Evolutionary conservation across 257 asterid genomes (phyloP), one percentile per base, ranked within the genome.

Genomic region (Osmanthus fragrans): DNA sequence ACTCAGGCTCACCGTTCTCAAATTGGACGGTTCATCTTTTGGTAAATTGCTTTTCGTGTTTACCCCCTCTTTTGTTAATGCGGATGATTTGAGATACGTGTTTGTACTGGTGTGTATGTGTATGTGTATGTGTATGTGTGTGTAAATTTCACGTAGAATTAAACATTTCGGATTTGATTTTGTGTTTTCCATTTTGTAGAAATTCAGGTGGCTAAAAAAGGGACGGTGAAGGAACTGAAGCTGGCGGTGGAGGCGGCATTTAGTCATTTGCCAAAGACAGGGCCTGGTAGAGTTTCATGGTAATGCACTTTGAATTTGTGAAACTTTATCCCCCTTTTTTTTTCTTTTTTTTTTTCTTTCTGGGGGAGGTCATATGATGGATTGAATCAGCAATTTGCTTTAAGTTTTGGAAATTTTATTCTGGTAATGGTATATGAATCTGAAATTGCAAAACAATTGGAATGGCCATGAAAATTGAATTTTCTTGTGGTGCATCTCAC

Each of bases 241-340:
- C 86, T 78, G 73, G 97, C 96, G 9, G 97, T 94, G 79, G 96
- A 94, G 85, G 86, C 83, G 15, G 92, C 89, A 18, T 94, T 94
- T 56, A 77, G 81, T 72, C 89, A 94, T 89, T 86, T 91, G 85
- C 97, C 97, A 0, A 83, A 79, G 65, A 78, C 70, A 45, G 98
- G 97, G 29, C 84, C 93, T 39, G 87, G 82, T 49, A 87, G 80
- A 72, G 90, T 94, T 80, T 92, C 98, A 66, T 94, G 98, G 97
- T 94, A 89, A 87, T 77, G 81, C 49, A 65, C 33, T 70, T 66
- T 72, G 66, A 36, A 15, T 63, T 66, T 77, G 73, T 16, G 0
- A 7, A 19, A 64, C 13, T 33, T 64, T 51, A 47, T 71, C 21
- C 68, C 11, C n/a, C 10, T 7, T 4, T 5, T 42, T 42, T 58